A percentile compares a stretch with the other conserved stretches of the same genome.
phyloP scores from a whole-genome alignment of 73 alveolate species.

The Durusdinium trenchii region DNA sequence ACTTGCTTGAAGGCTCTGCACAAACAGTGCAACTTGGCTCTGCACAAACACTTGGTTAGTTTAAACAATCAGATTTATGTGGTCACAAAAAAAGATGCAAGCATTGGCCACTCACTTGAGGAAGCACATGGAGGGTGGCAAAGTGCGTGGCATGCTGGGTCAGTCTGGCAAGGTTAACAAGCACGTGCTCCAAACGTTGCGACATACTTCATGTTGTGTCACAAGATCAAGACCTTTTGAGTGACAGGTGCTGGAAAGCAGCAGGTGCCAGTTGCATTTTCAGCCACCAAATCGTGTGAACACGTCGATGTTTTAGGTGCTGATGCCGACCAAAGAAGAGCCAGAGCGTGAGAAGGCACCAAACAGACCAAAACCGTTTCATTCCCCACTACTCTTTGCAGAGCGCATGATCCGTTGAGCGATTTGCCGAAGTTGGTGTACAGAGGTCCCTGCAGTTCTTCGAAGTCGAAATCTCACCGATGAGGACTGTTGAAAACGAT shows the following conservation, averaged over 20 bases:
- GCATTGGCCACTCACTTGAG: background rate
- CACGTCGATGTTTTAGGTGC: background rate
- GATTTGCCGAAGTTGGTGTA: background rate
- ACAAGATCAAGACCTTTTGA: background rate
- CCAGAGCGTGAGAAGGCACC: conserved; percentile 79
- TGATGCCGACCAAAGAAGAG: conserved; percentile 53
- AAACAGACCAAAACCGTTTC: background rate
- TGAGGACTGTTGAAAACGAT: conserved; percentile 20
- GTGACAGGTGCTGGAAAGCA: conserved; percentile 16
- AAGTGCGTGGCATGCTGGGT: conserved; percentile 74
- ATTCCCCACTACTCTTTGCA: background rate
- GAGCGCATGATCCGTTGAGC: background rate
- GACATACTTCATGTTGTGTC: background rate
- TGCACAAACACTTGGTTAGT: background rate
- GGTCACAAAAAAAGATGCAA: background rate
- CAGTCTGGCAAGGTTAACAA: conserved; percentile 4
- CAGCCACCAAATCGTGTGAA: background rate
- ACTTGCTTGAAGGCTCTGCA: conserved; percentile 83
- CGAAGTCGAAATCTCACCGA: conserved; percentile 60
- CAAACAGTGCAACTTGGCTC: conserved; percentile 46
- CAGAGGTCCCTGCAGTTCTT: conserved; percentile 56
- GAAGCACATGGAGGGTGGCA: conserved; percentile 75
- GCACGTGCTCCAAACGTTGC: background rate
- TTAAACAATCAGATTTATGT: background rate
- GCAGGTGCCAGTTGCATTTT: background rate